phyloP scores from a whole-genome alignment of 768 basidiomycete species.

The Suillus subaureus region DNA sequence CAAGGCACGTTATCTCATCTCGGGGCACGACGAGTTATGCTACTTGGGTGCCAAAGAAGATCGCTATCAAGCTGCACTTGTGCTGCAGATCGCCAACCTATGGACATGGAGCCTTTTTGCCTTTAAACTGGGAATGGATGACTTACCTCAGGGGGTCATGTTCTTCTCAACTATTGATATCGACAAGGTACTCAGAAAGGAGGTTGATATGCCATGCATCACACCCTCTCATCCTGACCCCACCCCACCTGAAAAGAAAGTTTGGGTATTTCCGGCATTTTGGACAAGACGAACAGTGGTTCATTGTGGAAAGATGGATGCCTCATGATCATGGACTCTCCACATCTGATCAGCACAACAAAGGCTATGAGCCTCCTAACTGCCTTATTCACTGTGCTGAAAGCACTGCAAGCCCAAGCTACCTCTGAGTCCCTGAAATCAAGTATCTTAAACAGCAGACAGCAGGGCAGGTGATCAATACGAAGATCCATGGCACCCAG shows the following conservation, averaged over 20 bases:
- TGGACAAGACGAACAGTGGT: conserved; percentile 71
- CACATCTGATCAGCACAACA: background rate
- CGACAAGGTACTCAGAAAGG: conserved; percentile 89
- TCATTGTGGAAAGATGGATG: conserved; percentile 63
- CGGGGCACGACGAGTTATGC: conserved; percentile 95
- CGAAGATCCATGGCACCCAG: conserved; percentile 33
- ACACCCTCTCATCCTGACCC: conserved; percentile 88
- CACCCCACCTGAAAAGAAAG: conserved; percentile 90
- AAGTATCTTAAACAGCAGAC: conserved; percentile 62
- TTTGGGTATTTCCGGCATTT: conserved; percentile 64
- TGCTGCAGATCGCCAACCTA: conserved; percentile 91
- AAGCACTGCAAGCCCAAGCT: conserved; percentile 72
- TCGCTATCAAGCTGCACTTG: conserved; percentile 86
- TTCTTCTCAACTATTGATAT: conserved; percentile 98
- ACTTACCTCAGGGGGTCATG: conserved; percentile 92
- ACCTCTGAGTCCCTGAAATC: conserved; percentile 69
- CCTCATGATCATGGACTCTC: conserved; percentile 46
- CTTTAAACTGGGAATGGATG: conserved; percentile 92
- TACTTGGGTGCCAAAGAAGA: conserved; percentile 91
- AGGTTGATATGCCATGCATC: conserved; percentile 93
- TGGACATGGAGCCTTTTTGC: conserved; percentile 95
- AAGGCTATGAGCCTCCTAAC: conserved; percentile 56
- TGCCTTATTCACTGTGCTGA: conserved; percentile 67
- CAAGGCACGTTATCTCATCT: conserved; percentile 90
- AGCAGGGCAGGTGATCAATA: conserved; percentile 42